Evolutionary conservation across 176 grass and related monocot genomes (phyloP).

Genomic region (Alloteropsis semialata): DNA sequence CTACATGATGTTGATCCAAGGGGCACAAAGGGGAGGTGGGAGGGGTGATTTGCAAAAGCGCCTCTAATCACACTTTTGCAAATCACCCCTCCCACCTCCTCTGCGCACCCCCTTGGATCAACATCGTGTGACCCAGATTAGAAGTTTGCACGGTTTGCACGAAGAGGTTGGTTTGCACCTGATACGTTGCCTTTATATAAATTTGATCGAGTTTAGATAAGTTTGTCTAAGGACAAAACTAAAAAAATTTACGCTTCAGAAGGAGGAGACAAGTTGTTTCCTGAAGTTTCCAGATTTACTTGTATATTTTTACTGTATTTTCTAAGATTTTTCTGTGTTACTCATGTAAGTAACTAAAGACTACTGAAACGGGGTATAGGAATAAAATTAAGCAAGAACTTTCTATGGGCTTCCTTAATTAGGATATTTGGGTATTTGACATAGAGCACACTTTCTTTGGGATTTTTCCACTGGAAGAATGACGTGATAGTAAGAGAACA

Average conservation of each 20-base stretch:
- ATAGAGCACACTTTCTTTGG: background rate
- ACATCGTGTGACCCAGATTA: no score
- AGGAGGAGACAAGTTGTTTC: no score
- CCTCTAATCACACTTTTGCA: no score
- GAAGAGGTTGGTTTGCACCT: no score
- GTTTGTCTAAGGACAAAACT: background rate
- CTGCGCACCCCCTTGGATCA: no score
- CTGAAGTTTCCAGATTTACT: background rate
- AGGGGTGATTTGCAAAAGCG: no score
- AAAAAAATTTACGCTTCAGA: background rate
- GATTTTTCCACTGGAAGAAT: background rate
- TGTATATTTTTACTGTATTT: background rate
- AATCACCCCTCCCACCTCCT: no score
- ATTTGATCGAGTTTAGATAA: no score
- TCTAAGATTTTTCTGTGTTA: background rate
- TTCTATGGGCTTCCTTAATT: background rate
- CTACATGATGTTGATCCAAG: no score
- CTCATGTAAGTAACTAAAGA: background rate
- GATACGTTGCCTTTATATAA: no score
- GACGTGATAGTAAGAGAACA: background rate
- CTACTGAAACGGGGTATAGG: background rate
- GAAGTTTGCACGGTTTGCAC: no score
- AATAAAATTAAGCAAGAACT: background rate
- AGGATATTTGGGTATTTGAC: background rate
- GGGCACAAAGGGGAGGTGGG: no score